Base-by-base conservation (phyloP, 2,329 filamentous ascomycete genomes). In the Diaporthe citrichinensis region DNA sequence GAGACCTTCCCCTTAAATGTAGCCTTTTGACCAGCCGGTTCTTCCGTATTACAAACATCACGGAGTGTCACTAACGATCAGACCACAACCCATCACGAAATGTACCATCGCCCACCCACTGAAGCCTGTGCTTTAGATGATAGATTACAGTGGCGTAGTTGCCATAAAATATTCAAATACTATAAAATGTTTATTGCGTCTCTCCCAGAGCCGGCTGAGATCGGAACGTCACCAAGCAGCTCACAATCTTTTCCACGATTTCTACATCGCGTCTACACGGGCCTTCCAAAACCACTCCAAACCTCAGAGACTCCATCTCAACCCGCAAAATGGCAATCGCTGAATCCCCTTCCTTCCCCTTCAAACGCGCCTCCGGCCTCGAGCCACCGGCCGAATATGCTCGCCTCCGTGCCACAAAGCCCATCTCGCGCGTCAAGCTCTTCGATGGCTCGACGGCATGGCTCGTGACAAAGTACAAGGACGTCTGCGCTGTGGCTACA, bases 391-490 rank as follows among this genome's bases (percentile, higher is more conserved):
- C 82, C 6, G 86, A 88, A 77, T 88, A 85, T 72, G 86, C 85
- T 4, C 79, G 80, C 4, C 82, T 89, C 31, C 83, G 87, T 10
- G 83, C 82, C n/a, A 84, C 79, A 1, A 81, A 85, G 5, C 86
- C 87, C 0, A 82, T 89, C 7, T 87, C 87, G 0, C 79, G 81
- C 73, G 85, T 89, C 20, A 83, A 84, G 77, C 83, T 89, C 14
- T 89, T 83, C 75, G 87, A 89, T 77, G 86, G 84, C n/a, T 85
- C 82, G 67, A 77, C 83, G 20, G 84, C 86, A 7, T 89, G 87
- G 87, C 80, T 89, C 1, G 83, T 87, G 7, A 85, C 86, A 20
- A 89, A 88, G 79, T 83, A 88, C 78, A 82, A 85, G 62, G 87
- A 89, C 78, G 85, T 88, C 15, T 85, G 84, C 74, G 80, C 79